phyloP scores from a whole-genome alignment of 768 basidiomycete genomes.

The Porpolomopsis calyptriformis region DNA sequence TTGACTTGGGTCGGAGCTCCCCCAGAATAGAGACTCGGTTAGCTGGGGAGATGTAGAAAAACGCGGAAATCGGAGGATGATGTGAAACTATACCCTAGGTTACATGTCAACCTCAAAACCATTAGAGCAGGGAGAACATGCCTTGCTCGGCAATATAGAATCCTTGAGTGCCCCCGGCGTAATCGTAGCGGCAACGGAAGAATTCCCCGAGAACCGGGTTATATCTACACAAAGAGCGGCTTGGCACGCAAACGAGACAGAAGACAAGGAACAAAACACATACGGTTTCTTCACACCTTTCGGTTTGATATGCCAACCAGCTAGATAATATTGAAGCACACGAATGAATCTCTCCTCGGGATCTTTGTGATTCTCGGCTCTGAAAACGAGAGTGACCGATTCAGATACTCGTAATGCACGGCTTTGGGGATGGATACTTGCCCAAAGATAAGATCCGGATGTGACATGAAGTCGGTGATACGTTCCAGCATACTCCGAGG shows the following conservation, averaged over 20 bases:
- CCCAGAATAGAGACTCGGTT: slow-evolving; percentile 83
- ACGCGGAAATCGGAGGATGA: slow-evolving; percentile 91
- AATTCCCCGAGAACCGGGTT: slow-evolving; percentile 97
- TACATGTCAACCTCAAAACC: background rate
- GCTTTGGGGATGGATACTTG: slow-evolving; percentile 28
- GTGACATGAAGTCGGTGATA: slow-evolving; percentile 98
- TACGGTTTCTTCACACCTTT: slow-evolving; percentile 99
- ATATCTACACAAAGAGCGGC: slow-evolving; percentile 44
- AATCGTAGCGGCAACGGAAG: slow-evolving; percentile 93
- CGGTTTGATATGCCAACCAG: slow-evolving; percentile 99
- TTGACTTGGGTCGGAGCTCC: slow-evolving; percentile 90
- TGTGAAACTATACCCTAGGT: slow-evolving; percentile 60
- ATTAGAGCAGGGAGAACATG: slow-evolving; percentile 16
- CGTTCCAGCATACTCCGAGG: slow-evolving; percentile 96
- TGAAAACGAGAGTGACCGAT: slow-evolving; percentile 20
- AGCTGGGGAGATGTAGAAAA: slow-evolving; percentile 87
- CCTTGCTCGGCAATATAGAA: slow-evolving; percentile 98
- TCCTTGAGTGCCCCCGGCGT: slow-evolving; percentile 79
- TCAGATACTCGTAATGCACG: slow-evolving; percentile 7
- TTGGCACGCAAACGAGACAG: slow-evolving; percentile 6
- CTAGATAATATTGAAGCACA: slow-evolving; percentile 89
- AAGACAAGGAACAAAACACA: slow-evolving; percentile 22
- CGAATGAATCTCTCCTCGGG: slow-evolving; percentile 86
- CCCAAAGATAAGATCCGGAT: slow-evolving; percentile 96
- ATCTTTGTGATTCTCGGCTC: slow-evolving; percentile 70